Conservation (phyloP, 148 eudicot species). For the Chenopodium berlandieri region DNA sequence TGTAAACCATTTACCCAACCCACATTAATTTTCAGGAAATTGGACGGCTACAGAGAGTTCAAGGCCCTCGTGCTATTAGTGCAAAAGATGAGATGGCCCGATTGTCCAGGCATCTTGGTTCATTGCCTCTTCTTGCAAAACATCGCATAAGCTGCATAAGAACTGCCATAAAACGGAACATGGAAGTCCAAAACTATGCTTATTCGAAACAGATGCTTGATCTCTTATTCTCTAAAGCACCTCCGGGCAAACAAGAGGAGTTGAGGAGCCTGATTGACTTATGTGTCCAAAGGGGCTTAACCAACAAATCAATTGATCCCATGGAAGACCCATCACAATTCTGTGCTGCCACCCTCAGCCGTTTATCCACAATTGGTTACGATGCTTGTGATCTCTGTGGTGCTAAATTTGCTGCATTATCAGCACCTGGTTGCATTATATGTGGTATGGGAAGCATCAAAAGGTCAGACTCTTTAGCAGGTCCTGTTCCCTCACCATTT, state of each 20-base stretch:
- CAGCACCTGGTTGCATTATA: slow-evolving; percentile 86
- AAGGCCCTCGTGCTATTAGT: slow-evolving; percentile 83
- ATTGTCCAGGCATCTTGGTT: slow-evolving; percentile 86
- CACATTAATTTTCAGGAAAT: slow-evolving; percentile 60
- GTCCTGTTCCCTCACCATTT: slow-evolving; percentile 83
- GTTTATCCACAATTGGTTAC: slow-evolving; percentile 92
- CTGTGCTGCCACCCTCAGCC: slow-evolving; percentile 95
- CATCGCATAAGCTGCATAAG: slow-evolving; percentile 91
- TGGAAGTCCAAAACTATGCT: slow-evolving; percentile 90
- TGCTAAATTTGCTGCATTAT: slow-evolving; percentile 85
- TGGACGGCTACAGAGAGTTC: slow-evolving; percentile 81
- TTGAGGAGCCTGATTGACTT: slow-evolving; percentile 86
- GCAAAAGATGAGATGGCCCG: slow-evolving; percentile 98
- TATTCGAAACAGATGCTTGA: slow-evolving; percentile 96
- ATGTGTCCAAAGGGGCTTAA: slow-evolving; percentile 76
- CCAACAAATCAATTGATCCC: slow-evolving; percentile 93
- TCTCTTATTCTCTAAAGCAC: slow-evolving; percentile 86
- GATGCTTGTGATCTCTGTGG: slow-evolving; percentile 98
- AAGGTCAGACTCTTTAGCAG: slow-evolving; percentile 83
- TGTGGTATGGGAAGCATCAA: slow-evolving; percentile 99
- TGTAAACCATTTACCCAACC: neutral
- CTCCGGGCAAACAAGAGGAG: slow-evolving; percentile 89
- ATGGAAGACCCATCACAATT: slow-evolving; percentile 95
- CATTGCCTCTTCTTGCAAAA: slow-evolving; percentile 90
- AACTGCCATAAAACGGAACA: slow-evolving; percentile 92